Conservation (phyloP, 2,329 filamentous ascomycete species). For the Fusarium clavum region DNA sequence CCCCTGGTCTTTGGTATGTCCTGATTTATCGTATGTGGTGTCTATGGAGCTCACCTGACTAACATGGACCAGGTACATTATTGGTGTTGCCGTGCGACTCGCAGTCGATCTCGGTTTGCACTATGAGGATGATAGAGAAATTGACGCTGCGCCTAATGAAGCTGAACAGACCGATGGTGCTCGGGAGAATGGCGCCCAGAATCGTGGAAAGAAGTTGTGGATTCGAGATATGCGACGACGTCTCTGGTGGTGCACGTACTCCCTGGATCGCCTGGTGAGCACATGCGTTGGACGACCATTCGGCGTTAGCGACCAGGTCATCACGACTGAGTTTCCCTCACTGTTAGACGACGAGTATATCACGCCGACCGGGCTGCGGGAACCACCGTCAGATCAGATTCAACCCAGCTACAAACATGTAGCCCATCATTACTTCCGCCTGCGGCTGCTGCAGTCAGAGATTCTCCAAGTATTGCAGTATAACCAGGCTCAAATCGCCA, state of each 20-base stretch:
- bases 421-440: slow-evolving; percentile 89
- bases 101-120: slow-evolving; percentile 93
- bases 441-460: slow-evolving; percentile 91
- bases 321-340: slow-evolving; percentile 95
- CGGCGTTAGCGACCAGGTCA: slow-evolving; percentile 94
- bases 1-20: slow-evolving; percentile 84
- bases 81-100: slow-evolving; percentile 89
- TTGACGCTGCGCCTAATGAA: slow-evolving; percentile 59
- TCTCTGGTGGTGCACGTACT: slow-evolving; percentile 98
- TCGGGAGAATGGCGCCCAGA: slow-evolving; percentile 54
- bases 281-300: slow-evolving; percentile 94
- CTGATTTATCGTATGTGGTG: slow-evolving; percentile 7
- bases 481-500: slow-evolving; percentile 85
- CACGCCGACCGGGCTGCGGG: slow-evolving; percentile 78
- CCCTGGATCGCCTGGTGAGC: slow-evolving; percentile 92
- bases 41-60: slow-evolving; percentile 18
- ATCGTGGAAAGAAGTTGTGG: slow-evolving; percentile 80
- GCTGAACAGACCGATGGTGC: slow-evolving; percentile 53
- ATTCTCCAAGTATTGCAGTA: slow-evolving; percentile 94
- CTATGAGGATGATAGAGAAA: slow-evolving; percentile 84
- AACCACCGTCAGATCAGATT: slow-evolving; percentile 65
- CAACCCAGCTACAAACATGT: slow-evolving; percentile 90
- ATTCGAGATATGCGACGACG: slow-evolving; percentile 86
- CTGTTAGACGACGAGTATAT: slow-evolving; percentile 89
- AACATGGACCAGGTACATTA: slow-evolving; percentile 75